Conservation (phyloP, 495 filamentous ascomycete species). For the Penicillium simplicissimum region DNA sequence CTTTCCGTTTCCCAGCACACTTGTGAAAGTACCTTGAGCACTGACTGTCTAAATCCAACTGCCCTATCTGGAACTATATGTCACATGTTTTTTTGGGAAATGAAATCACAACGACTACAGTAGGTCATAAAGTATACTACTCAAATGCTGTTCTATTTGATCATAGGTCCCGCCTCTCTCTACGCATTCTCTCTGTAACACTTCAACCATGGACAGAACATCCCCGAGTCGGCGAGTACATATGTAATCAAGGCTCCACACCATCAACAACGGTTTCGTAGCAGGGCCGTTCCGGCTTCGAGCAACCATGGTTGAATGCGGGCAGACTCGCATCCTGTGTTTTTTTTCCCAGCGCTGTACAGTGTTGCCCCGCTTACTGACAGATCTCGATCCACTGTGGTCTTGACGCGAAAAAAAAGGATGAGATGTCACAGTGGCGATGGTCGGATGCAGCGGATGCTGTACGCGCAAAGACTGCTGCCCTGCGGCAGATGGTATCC, state of each 20-base stretch:
- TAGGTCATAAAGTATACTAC: conserved; percentile 4
- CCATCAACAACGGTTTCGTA: conserved; percentile 26
- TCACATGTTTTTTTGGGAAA: conserved; percentile 5
- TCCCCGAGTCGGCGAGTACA: conserved; percentile 10
- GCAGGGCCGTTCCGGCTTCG: conserved; percentile 28
- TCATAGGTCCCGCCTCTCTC: conserved; percentile 16
- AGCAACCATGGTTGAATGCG: conserved; percentile 25
- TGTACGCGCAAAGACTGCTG: conserved; percentile 16
- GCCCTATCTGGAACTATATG: not conserved
- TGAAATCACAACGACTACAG: not conserved
- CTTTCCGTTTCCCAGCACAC: conserved; percentile 8
- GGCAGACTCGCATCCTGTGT: not conserved
- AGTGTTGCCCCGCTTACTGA: conserved; percentile 26
- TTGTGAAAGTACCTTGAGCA: conserved; percentile 1
- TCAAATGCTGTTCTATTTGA: not conserved
- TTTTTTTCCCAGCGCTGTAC: not conserved
- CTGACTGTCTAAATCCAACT: too few relatives aligned
- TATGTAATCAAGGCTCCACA: conserved; percentile 23
- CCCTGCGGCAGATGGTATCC: not conserved
- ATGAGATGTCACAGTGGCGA: conserved; percentile 10
- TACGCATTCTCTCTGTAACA: conserved; percentile 11
- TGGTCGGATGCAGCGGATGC: conserved; percentile 26
- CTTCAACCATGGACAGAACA: conserved; percentile 21
- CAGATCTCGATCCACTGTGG: conserved; percentile 24
- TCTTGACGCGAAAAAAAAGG: conserved; percentile 23